These are phyloP conservation scores for Hemisphaericaspora xylanilytica DNA, from an alignment of 1,139 yeast genomes.

Conservation along the genomic window DNA sequence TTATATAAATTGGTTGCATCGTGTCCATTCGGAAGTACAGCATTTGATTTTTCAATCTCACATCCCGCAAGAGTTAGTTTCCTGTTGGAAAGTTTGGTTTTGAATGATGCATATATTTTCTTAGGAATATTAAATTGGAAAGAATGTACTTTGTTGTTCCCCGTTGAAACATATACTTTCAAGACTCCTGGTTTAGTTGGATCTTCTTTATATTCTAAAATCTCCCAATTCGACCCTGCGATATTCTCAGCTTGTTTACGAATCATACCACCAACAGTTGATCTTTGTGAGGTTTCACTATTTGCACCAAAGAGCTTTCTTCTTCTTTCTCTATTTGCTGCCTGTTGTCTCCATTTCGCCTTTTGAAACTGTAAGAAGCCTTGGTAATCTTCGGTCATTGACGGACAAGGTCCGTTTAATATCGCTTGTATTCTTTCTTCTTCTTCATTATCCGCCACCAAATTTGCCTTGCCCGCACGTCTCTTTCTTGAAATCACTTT, in stretches of 20 bases:
- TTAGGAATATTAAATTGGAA: constrained; percentile 75
- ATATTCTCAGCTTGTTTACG: constrained; percentile 76
- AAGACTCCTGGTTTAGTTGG: constrained; percentile 69
- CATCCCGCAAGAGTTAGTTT: constrained; percentile 48
- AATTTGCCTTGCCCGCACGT: constrained; percentile 23
- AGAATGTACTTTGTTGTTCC: constrained; percentile 64
- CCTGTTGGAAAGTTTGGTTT: constrained; percentile 45
- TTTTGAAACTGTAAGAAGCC: constrained; percentile 80
- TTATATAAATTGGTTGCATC: constrained; percentile 56
- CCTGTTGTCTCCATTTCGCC: constrained; percentile 79
- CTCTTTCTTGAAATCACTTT: constrained; percentile 48
- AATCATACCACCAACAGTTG: constrained; percentile 65
- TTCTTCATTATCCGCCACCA: constrained; percentile 41
- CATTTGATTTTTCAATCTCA: constrained; percentile 56
- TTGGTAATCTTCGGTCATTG: constrained; percentile 69
- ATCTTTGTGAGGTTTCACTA: constrained; percentile 44
- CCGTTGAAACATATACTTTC: constrained; percentile 68
- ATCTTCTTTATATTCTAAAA: constrained; percentile 65
- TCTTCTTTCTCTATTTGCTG: constrained; percentile 67
- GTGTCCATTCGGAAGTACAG: constrained; percentile 70
- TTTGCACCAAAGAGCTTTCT: constrained; percentile 73
- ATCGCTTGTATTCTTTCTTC: constrained; percentile 42
- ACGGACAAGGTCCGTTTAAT: constrained; percentile 61
- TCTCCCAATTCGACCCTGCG: constrained; percentile 80
- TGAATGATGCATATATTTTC: constrained; percentile 66